phyloP scores from a whole-genome alignment of 108 stramenopile species.

The Seminavis robusta region DNA sequence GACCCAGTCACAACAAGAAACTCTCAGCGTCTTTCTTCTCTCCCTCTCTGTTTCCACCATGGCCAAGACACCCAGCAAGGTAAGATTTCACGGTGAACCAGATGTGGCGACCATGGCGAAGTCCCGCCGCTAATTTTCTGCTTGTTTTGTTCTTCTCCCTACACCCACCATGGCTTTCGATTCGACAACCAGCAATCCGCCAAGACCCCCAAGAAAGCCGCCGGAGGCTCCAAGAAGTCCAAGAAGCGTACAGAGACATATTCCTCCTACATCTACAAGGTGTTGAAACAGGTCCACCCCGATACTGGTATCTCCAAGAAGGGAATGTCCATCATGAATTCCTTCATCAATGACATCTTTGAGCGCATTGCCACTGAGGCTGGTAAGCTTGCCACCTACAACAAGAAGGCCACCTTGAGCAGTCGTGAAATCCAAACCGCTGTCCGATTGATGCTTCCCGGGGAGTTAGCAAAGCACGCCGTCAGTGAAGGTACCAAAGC shows the following conservation, averaged over 20 bases:
- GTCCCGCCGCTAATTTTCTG: no score
- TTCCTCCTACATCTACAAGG: slow-evolving; percentile 93
- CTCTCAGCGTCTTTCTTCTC: neutral
- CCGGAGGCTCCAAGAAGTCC: slow-evolving; percentile 27
- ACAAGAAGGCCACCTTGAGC: slow-evolving; percentile 91
- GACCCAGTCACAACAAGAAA: no score
- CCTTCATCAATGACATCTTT: slow-evolving; percentile 94
- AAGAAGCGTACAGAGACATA: slow-evolving; percentile 86
- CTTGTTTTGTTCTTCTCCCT: no score
- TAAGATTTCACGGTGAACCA: no score
- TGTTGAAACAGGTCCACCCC: slow-evolving; percentile 86
- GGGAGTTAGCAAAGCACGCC: slow-evolving; percentile 93
- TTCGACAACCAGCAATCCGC: slow-evolving; percentile 57
- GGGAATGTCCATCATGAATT: slow-evolving; percentile 95
- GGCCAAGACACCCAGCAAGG: slow-evolving; percentile 76
- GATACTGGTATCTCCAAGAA: slow-evolving; percentile 94
- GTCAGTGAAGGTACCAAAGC: slow-evolving; percentile 73
- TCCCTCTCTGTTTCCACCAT: slow-evolving; percentile 20
- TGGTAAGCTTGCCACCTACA: slow-evolving; percentile 87
- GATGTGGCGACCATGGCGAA: no score
- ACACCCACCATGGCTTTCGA: no score
- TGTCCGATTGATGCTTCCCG: slow-evolving; percentile 90
- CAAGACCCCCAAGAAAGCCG: slow-evolving; percentile 57
- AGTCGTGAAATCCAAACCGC: slow-evolving; percentile 92
- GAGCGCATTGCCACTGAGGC: slow-evolving; percentile 89